Percentiles rank a stretch among this genome's conserved stretches.
Conservation (phyloP, 2,329 filamentous ascomycete genomes). For the Metarhizium guizhouense region DNA sequence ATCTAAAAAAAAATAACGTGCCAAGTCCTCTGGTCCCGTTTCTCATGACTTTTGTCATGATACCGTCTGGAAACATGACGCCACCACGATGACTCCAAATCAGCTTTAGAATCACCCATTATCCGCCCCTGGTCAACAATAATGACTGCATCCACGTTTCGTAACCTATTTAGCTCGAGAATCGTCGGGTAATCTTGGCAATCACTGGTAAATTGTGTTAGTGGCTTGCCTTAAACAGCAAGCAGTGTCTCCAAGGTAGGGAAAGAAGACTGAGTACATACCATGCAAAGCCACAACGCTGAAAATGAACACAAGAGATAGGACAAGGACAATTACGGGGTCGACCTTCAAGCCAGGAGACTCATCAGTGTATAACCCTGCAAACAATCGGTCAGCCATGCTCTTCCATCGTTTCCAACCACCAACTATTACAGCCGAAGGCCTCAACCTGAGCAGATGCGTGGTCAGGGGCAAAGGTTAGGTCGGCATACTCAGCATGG, state of each 20-base stretch:
- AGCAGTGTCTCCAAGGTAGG: background rate
- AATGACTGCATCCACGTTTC: background rate
- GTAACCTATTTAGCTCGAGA: constrained; percentile 48
- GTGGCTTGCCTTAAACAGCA: background rate
- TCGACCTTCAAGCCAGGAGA: constrained; percentile 96
- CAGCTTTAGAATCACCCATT: background rate
- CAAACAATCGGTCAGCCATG: background rate
- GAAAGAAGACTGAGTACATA: background rate
- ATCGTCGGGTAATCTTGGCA: constrained; percentile 87
- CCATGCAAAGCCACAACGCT: constrained; percentile 87
- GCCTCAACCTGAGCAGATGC: background rate
- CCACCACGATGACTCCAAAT: background rate
- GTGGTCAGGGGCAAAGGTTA: background rate
- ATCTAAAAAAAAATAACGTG: background rate
- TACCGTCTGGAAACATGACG: background rate
- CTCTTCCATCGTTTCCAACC: background rate
- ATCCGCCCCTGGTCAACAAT: background rate
- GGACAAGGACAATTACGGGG: constrained; percentile 90
- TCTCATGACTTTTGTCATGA: background rate
- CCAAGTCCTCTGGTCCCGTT: background rate
- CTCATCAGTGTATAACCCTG: constrained; percentile 95
- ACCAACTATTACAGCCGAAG: background rate
- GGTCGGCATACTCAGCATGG: constrained; percentile 81
- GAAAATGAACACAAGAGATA: constrained; percentile 98
- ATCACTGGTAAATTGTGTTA: constrained; percentile 56